A percentile compares a stretch with the other conserved stretches of the same genome.
Evolutionary conservation across 257 asterid species (phyloP).

Genomic region (Penstemon barbatus): DNA sequence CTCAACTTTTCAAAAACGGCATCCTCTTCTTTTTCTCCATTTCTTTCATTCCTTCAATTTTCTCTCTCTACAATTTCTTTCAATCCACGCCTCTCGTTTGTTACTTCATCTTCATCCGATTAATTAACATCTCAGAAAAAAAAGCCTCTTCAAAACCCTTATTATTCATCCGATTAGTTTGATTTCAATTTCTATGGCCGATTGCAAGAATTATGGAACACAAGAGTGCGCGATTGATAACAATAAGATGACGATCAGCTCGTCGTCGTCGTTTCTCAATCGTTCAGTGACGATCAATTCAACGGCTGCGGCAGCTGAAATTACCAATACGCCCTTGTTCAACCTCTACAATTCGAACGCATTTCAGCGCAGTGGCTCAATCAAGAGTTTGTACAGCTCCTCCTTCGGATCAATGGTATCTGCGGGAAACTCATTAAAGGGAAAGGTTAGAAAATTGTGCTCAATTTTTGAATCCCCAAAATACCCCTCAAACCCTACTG

Average conservation of each 20-base stretch:
- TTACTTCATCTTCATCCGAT: too few species aligned
- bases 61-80: slow-evolving; percentile 40
- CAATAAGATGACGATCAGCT: slow-evolving; percentile 24
- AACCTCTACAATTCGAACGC: slow-evolving; percentile 38
- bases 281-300: slow-evolving; percentile 62
- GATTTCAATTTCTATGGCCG: slow-evolving; percentile 35
- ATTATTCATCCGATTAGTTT: background rate
- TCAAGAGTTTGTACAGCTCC: slow-evolving; percentile 55
- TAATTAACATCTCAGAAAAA: background rate
- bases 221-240: slow-evolving; percentile 14
- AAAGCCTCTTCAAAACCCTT: background rate
- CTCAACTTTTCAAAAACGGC: slow-evolving; percentile 28
- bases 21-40: background rate
- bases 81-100: slow-evolving; percentile 31
- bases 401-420: slow-evolving; percentile 59
- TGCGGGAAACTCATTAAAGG: slow-evolving; percentile 69
- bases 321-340: slow-evolving; percentile 44
- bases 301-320: slow-evolving; percentile 32
- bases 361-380: slow-evolving; percentile 60
- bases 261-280: slow-evolving; percentile 42
- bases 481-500: slow-evolving; percentile 25
- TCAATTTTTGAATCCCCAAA: slow-evolving; percentile 70
- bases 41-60: background rate
- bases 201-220: slow-evolving; percentile 33
- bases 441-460: slow-evolving; percentile 70